Evolutionary conservation across 306 rosid species (phyloP).

Genomic region (Dryas drummondii): DNA sequence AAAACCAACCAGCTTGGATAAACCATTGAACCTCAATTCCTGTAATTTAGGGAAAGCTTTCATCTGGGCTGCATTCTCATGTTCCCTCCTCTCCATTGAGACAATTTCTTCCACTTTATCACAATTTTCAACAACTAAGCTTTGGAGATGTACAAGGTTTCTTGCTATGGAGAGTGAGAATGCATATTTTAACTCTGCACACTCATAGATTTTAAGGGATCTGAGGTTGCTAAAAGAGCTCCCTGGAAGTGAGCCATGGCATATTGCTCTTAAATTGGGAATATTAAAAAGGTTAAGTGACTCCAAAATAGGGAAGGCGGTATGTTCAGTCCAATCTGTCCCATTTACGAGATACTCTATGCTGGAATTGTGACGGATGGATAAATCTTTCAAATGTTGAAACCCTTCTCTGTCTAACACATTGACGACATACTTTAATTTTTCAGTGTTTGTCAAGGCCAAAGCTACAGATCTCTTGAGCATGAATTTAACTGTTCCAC

Average conservation of each 20-base stretch:
- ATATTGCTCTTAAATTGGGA: neutral
- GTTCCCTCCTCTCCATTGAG: neutral
- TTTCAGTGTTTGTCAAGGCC: fast-evolving
- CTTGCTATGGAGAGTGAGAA: neutral
- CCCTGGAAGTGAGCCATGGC: neutral
- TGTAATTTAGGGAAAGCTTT: neutral
- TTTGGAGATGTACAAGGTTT: neutral
- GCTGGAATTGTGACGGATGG: fast-evolving
- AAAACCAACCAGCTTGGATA: neutral
- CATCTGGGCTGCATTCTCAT: neutral
- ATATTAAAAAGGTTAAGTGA: fast-evolving
- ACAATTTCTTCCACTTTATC: neutral
- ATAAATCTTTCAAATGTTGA: neutral
- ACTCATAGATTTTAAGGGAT: fast-evolving
- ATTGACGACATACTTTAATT: neutral
- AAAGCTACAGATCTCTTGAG: neutral
- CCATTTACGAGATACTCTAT: neutral
- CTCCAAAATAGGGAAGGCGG: neutral
- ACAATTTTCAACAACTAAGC: neutral
- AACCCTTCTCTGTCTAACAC: neutral
- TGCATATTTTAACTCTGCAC: fast-evolving
- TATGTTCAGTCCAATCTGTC: neutral
- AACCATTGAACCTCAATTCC: no score
- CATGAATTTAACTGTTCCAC: neutral
- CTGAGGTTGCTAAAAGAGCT: neutral